A percentile compares a stretch with the other conserved stretches of the same genome.
Evolutionary conservation across 495 filamentous ascomycete species (phyloP).

Genomic region (Trichoderma erinaceum): DNA sequence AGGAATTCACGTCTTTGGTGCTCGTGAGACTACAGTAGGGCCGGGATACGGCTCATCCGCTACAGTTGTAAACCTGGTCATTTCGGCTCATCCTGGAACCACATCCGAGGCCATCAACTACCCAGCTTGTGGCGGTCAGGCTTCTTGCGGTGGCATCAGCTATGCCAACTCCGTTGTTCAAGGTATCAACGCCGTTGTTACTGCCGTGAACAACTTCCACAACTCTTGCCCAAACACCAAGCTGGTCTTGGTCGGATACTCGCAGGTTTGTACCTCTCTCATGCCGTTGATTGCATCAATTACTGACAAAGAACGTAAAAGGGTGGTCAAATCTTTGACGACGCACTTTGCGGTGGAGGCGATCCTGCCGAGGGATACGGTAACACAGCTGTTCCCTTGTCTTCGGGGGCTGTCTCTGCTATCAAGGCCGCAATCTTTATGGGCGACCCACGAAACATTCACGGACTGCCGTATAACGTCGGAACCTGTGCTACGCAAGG

Average conservation of each 20-base stretch:
- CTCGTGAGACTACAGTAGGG: conserved; percentile 56
- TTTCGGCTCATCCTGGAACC: conserved; percentile 45
- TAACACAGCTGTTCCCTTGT: conserved; percentile 38
- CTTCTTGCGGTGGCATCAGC: conserved; percentile 41
- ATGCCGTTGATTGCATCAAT: not conserved
- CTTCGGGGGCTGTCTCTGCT: conserved; percentile 33
- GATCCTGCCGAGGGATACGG: not conserved
- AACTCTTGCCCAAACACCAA: conserved; percentile 49
- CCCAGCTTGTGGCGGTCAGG: conserved; percentile 53
- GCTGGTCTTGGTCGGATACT: conserved; percentile 58
- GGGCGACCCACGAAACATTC: conserved; percentile 52
- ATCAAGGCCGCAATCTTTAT: conserved; percentile 59
- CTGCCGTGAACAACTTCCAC: conserved; percentile 50
- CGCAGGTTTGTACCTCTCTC: conserved; percentile 35
- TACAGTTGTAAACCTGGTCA: conserved; percentile 48
- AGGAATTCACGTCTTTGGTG: conserved; percentile 54
- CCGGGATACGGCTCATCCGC: conserved; percentile 49
- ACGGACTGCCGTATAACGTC: conserved; percentile 53
- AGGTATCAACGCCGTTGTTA: conserved; percentile 49
- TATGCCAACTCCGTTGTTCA: conserved; percentile 49
- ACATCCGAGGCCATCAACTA: conserved; percentile 54
- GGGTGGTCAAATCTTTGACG: conserved; percentile 60
- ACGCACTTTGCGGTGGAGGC: conserved; percentile 53
- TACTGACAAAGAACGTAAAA: conserved; percentile 21
- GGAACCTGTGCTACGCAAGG: conserved; percentile 51